A percentile compares a stretch with the other conserved stretches of the same genome.
phyloP scores from a whole-genome alignment of 2,329 filamentous ascomycete genomes.

The Bipolaris gigantea region DNA sequence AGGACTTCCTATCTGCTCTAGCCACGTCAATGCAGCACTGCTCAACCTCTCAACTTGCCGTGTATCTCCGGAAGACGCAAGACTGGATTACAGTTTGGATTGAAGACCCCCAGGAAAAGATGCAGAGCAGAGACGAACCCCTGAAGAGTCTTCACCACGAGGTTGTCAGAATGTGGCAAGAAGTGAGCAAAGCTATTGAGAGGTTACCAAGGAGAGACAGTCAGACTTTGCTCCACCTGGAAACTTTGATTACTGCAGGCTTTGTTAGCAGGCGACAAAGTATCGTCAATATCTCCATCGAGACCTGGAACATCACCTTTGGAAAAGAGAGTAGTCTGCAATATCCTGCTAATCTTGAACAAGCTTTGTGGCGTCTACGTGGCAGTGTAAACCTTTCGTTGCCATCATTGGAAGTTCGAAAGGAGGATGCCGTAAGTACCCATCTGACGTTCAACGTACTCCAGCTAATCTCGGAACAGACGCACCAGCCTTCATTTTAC shows the following conservation, averaged over 20 bases:
- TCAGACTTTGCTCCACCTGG: constrained; percentile 57
- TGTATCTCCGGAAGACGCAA: constrained; percentile 64
- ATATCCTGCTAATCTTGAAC: constrained; percentile 67
- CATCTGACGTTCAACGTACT: constrained; percentile 45
- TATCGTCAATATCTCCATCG: constrained; percentile 56
- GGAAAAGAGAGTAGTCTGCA: constrained; percentile 60
- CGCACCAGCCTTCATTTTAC: constrained; percentile 38
- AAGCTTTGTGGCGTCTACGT: constrained; percentile 63
- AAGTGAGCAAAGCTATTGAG: constrained; percentile 58
- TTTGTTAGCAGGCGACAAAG: constrained; percentile 56
- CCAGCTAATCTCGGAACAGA: constrained; percentile 37
- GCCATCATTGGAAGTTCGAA: constrained; percentile 50
- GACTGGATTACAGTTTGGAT: constrained; percentile 65
- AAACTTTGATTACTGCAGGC: constrained; percentile 55
- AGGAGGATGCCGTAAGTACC: constrained; percentile 44
- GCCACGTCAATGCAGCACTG: constrained; percentile 46
- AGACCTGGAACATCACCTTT: constrained; percentile 72
- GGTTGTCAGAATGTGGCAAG: constrained; percentile 45
- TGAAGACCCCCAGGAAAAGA: constrained; percentile 53
- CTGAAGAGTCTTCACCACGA: constrained; percentile 29
- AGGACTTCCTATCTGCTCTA: constrained; percentile 58
- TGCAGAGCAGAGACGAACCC: constrained; percentile 29
- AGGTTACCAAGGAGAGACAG: constrained; percentile 61
- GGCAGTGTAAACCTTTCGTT: constrained; percentile 56
- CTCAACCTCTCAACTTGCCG: constrained; percentile 54